Percentiles rank a stretch among this genome's conserved stretches.
These are phyloP conservation scores for Betula pendula DNA, from an alignment of 306 rosid genomes.

Conservation along the genomic window DNA sequence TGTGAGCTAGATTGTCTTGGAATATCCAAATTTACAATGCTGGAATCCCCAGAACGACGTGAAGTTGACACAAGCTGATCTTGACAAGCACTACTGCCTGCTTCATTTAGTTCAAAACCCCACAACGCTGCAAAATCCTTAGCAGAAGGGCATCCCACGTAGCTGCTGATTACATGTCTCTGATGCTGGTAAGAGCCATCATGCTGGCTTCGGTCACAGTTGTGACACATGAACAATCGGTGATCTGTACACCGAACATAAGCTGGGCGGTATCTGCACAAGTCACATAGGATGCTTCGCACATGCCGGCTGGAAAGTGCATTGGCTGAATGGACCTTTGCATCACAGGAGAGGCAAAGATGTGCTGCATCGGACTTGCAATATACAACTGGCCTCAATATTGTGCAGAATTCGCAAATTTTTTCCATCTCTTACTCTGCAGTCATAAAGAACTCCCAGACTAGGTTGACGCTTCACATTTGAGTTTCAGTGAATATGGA, in stretches of 20 bases:
- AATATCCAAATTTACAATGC: conserved; percentile 21
- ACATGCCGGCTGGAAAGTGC: conserved; percentile 67
- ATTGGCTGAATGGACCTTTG: conserved; percentile 86
- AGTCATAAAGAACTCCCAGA: conserved; percentile 17
- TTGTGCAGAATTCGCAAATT: conserved; percentile 75
- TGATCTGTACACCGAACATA: conserved; percentile 61
- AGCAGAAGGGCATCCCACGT: conserved; percentile 78
- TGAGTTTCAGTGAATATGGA: conserved; percentile 20
- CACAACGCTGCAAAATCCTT: conserved; percentile 73
- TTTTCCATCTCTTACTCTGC: conserved; percentile 57
- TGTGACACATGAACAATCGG: conserved; percentile 60
- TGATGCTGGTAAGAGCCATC: conserved; percentile 42
- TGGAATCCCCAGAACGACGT: conserved; percentile 45
- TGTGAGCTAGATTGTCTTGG: conserved; percentile 26
- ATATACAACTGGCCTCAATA: conserved; percentile 70
- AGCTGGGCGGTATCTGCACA: conserved; percentile 54
- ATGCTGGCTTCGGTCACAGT: conserved; percentile 64
- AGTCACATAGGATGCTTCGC: conserved; percentile 62
- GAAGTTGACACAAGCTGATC: conserved; percentile 43
- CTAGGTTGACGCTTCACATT: conserved; percentile 12
- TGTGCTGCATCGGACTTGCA: conserved; percentile 85
- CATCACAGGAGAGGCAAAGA: conserved; percentile 87
- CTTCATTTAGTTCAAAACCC: conserved; percentile 58
- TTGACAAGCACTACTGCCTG: conserved; percentile 34
- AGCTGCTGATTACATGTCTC: conserved; percentile 57